Evolutionary conservation across 768 basidiomycete species (phyloP), one percentile per base, ranked within the genome.

Genomic region (Leucogyrophana mollusca): DNA sequence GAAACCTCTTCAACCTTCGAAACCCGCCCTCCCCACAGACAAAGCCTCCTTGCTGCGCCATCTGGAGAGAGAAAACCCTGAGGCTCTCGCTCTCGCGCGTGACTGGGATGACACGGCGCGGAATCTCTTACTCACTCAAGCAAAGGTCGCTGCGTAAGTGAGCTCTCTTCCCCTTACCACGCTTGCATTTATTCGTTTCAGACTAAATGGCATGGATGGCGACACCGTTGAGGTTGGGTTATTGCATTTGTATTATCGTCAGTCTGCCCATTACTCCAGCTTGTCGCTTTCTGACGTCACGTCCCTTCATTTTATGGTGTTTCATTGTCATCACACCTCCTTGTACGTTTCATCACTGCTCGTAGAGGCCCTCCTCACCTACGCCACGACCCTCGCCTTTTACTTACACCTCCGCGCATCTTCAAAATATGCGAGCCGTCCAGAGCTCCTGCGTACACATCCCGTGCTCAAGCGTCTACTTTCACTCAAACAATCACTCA

Each of bases 331-430:
- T 30, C 13, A 13, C 25, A 16, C 40, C 22, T 44, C 49, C 21
- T 45, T 34, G 23, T 34, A 32, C 30, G 27, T 30, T 16, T 49
- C 18, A 14, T 43, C 51, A 22, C 64, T 6, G 6, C 13, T 30
- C 27, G 13, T 30, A 97, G 94, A 98, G 74, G 79, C 93, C 1
- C 73, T 95, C 2, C 70, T 96, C 30, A 91, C 94, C 8, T 98
- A 98, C 60, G 77, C 90, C 16, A 90, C 93, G 1, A 85, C 83
- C 2, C 83, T 98, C 36, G 89, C 94, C 1, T 97, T 94, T 70
- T 97, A 95, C 69, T 71, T 98, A 33, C 83, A 94, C 63, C 74
- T 98, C n/a, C 82, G 89, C 14, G 73, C 87, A 18, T 77, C 77
- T 33, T 73, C 79, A 50, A 79, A 86, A 66, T 82, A 83, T 60